Percentiles rank a stretch among this genome's conserved stretches.
Evolutionary conservation across 169 alveolate genomes (phyloP).

Genomic region (Cryptosporidium sp.): DNA sequence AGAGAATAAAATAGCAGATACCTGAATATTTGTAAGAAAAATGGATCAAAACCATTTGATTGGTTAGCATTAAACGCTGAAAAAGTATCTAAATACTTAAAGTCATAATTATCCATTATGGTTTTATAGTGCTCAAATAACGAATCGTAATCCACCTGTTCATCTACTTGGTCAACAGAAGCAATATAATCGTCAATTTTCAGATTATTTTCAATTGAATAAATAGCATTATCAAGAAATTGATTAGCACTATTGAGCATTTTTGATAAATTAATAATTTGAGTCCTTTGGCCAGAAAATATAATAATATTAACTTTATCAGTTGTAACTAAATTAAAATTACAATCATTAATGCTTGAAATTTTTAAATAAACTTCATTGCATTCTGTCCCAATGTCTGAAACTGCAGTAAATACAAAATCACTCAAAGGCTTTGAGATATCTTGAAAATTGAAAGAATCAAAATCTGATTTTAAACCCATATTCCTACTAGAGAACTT

Average conservation of each 20-base stretch:
- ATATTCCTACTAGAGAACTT: background rate
- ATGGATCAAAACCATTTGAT: slow-evolving; percentile 10
- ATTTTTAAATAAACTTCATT: background rate
- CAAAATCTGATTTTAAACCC: background rate
- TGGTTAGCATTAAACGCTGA: background rate
- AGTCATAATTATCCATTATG: slow-evolving; percentile 2
- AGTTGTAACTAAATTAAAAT: background rate
- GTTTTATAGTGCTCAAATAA: slow-evolving; percentile 23
- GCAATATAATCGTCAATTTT: background rate
- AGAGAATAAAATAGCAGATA: slow-evolving; percentile 29
- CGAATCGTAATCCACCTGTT: background rate
- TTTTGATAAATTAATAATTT: slow-evolving; percentile 17
- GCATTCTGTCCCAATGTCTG: background rate
- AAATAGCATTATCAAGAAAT: slow-evolving; percentile 27
- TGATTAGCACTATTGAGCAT: slow-evolving; percentile 48
- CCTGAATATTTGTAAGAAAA: slow-evolving; percentile 43
- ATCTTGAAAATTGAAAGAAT: slow-evolving; percentile 4
- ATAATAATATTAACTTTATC: slow-evolving; percentile 18
- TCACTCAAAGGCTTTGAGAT: slow-evolving; percentile 7
- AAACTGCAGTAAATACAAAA: background rate
- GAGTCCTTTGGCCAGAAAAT: slow-evolving; percentile 14
- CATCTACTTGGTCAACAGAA: background rate
- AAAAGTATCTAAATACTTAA: background rate
- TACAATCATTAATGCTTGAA: slow-evolving; percentile 1
- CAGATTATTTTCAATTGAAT: slow-evolving; percentile 12